phyloP scores from a whole-genome alignment of 176 grass and related monocot genomes.

The Sorghum bicolor region DNA sequence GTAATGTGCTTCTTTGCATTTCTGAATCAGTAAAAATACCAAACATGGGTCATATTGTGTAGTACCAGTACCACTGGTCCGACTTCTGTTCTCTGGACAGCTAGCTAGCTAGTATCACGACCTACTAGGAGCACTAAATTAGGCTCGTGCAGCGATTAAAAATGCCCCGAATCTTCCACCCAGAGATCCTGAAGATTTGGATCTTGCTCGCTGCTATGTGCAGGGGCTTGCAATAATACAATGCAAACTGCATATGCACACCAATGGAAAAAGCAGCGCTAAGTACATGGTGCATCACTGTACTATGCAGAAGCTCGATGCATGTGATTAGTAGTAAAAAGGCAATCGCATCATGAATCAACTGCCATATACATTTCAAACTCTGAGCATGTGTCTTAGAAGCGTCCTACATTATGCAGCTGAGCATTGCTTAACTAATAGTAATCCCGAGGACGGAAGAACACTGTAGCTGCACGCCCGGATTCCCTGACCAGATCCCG shows the following conservation, averaged over 20 bases:
- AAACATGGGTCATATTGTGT: background rate
- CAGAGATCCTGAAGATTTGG: slow-evolving; percentile 34
- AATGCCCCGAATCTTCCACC: slow-evolving; percentile 20
- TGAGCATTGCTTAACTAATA: background rate
- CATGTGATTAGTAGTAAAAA: background rate
- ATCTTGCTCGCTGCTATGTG: slow-evolving; percentile 26
- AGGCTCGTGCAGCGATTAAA: slow-evolving; percentile 6
- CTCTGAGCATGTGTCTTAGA: background rate
- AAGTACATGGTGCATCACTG: background rate
- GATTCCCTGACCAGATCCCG: background rate
- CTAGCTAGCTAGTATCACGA: background rate
- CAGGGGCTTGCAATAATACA: slow-evolving; percentile 25
- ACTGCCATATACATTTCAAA: background rate
- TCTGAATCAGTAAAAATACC: too few species aligned
- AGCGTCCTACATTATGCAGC: background rate
- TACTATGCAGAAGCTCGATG: background rate
- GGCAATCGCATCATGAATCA: background rate
- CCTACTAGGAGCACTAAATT: slow-evolving; percentile 24
- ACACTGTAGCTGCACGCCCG: background rate
- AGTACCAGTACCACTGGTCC: background rate
- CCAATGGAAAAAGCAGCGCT: background rate
- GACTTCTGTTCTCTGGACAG: background rate
- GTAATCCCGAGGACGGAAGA: background rate
- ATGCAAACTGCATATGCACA: background rate
- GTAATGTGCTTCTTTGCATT: too few species aligned